Evolutionary conservation across 345 rosid genomes (phyloP), one percentile per base, ranked within the genome.

Genomic region (Eucalyptus curtisii): DNA sequence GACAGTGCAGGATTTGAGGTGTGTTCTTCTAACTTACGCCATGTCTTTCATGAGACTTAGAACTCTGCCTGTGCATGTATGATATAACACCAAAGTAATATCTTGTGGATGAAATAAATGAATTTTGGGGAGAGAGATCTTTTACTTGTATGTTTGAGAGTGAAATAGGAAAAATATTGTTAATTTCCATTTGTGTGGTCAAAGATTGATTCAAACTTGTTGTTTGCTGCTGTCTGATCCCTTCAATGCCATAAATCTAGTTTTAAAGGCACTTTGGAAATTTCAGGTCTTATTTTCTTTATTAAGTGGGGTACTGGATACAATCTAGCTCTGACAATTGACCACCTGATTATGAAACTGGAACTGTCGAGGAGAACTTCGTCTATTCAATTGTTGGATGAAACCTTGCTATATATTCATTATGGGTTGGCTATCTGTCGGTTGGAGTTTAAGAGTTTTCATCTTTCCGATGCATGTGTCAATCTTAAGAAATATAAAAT

Each of bases 1-100:
- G 99, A 98, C 92, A 97, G 91, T 86, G 97, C 96, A 48, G 99
- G 99, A 50, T 98, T 98, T 93, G 99, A 97, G 99, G 99, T 98
- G 87, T 89, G 27, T 71, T 71, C 44, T 33, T 33, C 82, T 19
- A 71, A 19, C 10, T 71, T 71, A 37, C 81, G 19, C 22, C 40
- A 37, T 37, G 81, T 42, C 81, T 37, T 37, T 19, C 81, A 17
- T 66, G 45, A 71, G 81, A 71, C 40, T 71, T 71, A 71, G 44
- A 71, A 37, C 13, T 37, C 81, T 33, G 13, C 44, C 45, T 71
- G 24, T 33, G 4, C 81, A 19, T 71, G 25, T 71, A 71, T 71
- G 31, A 19, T 37, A 33, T 71, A 71, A 71, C 25, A 10, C 3
- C 45, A 71, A 71, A 10, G 45, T 37, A 37, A 19, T 37, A 71